These are phyloP conservation scores for Setaria italica DNA, from an alignment of 202 grass and related monocot genomes.

Conservation along the genomic window DNA sequence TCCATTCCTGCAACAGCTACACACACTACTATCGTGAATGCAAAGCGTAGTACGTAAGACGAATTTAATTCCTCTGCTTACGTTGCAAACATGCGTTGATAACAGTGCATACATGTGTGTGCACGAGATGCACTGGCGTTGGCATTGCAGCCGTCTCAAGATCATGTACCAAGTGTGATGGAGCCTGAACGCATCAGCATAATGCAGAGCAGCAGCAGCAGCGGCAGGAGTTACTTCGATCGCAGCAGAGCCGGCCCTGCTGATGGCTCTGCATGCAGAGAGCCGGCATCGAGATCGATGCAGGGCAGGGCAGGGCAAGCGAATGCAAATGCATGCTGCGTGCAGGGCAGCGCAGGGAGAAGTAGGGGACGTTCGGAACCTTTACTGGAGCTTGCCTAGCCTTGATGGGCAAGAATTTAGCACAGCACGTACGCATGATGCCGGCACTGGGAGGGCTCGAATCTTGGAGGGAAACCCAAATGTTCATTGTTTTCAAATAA, in stretches of 20 bases:
- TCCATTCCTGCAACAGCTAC: constrained; percentile 3
- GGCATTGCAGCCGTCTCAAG: background rate
- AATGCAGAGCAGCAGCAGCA: background rate
- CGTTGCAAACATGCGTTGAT: background rate
- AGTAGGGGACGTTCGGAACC: no score
- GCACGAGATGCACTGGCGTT: constrained; percentile 22
- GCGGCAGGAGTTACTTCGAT: constrained; percentile 36
- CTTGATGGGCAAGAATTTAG: no score
- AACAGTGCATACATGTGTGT: constrained; percentile 24
- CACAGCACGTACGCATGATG: background rate
- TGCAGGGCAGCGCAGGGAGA: no score
- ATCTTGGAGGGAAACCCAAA: background rate
- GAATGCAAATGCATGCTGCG: background rate
- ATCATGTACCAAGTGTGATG: constrained; percentile 41
- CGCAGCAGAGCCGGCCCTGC: background rate
- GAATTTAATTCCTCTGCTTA: background rate
- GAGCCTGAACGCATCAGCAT: background rate
- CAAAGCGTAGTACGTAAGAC: background rate
- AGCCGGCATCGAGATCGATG: background rate
- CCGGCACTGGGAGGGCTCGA: background rate
- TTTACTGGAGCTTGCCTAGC: no score
- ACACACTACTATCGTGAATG: background rate
- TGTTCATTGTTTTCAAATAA: background rate
- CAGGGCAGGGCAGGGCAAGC: background rate
- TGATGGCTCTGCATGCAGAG: background rate